Conservation (phyloP, 257 asterid species). For the Dorcoceras hygrometricum region DNA sequence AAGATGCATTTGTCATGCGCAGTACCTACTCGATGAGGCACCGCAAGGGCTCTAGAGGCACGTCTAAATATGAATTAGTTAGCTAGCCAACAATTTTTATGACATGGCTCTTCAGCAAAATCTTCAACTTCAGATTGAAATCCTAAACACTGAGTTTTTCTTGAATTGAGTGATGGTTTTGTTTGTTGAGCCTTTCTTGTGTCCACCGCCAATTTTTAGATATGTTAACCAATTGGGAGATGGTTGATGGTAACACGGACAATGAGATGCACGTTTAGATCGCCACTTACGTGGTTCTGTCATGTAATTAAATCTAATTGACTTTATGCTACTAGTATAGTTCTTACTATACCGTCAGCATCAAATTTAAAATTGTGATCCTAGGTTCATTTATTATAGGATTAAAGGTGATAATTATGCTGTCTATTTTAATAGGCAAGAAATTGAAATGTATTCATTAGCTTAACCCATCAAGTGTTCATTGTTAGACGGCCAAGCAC, state of each 20-base stretch:
- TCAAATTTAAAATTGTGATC: no score
- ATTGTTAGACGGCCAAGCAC: not conserved
- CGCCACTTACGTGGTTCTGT: not conserved
- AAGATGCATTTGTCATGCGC: not conserved
- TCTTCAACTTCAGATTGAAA: not conserved
- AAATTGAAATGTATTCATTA: not conserved
- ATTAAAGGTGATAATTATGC: no score
- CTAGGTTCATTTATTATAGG: no score
- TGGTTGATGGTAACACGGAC: not conserved
- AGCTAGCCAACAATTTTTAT: not conserved
- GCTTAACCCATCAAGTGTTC: not conserved
- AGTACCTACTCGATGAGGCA: not conserved
- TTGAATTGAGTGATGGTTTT: no score
- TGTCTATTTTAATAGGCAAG: not conserved
- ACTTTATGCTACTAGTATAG: no score
- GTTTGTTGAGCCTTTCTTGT: no score
- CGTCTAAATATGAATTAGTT: not conserved
- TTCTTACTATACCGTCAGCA: no score
- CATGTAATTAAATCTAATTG: not conserved
- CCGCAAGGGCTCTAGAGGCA: not conserved
- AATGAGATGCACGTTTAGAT: not conserved
- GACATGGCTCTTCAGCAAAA: not conserved
- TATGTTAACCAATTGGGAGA: not conserved
- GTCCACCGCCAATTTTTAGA: not conserved
- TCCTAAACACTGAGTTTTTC: not conserved